phyloP scores from a whole-genome alignment of 2,329 filamentous ascomycete species.

The Torrubiella hemipterigena region DNA sequence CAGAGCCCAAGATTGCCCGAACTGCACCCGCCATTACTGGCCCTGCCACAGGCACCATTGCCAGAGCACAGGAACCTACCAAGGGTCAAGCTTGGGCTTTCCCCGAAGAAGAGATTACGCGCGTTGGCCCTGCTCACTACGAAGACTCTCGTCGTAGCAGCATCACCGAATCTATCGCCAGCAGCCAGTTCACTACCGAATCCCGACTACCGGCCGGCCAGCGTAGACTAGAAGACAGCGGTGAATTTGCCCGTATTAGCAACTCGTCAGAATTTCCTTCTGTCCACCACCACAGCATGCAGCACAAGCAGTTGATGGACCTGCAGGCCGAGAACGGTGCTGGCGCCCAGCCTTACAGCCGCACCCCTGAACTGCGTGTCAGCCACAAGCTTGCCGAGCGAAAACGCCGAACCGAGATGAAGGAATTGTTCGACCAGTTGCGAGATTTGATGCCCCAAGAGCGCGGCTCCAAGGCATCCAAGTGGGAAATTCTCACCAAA shows the following conservation, averaged over 20 bases:
- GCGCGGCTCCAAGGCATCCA: conserved; percentile 73
- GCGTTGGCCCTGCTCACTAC: conserved; percentile 29
- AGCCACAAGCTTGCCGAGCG: conserved; percentile 79
- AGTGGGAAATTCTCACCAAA: conserved; percentile 82
- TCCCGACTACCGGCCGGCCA: conserved; percentile 62
- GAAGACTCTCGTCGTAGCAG: conserved; percentile 62
- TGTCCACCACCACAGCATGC: conserved; percentile 63
- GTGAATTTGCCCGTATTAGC: conserved; percentile 37
- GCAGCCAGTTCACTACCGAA: conserved; percentile 67
- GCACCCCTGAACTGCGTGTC: conserved; percentile 69
- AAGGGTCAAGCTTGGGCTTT: conserved; percentile 80
- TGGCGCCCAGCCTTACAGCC: conserved; percentile 63
- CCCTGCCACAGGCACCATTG: conserved; percentile 51
- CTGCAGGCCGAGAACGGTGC: conserved; percentile 47
- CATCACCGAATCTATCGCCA: conserved; percentile 64
- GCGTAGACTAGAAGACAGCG: conserved; percentile 55
- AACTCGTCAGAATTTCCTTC: conserved; percentile 43
- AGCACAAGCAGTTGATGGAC: conserved; percentile 60
- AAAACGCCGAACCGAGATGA: conserved; percentile 80
- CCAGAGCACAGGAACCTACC: conserved; percentile 63
- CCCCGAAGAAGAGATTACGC: conserved; percentile 56
- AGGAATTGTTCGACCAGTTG: conserved; percentile 71
- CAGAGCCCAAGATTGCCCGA: conserved; percentile 43
- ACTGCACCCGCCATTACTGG: conserved; percentile 69
- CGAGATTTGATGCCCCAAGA: conserved; percentile 70